Conservation (phyloP, 495 filamentous ascomycete genomes). For the Aspergillus carlsbadensis region DNA sequence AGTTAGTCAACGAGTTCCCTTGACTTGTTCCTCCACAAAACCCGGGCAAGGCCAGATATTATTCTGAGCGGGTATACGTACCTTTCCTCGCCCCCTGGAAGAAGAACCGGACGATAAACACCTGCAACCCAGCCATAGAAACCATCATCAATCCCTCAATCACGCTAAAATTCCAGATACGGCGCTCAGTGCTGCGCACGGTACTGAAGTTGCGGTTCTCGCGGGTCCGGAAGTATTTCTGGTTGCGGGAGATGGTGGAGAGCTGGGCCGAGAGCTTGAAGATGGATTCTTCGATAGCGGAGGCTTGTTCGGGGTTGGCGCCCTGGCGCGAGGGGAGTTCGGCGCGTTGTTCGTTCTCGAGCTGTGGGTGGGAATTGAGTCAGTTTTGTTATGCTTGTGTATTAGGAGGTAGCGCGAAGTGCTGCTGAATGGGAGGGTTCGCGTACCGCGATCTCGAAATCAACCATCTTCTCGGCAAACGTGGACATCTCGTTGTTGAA, state of each 20-base stretch:
- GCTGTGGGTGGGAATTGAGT: conserved; percentile 46
- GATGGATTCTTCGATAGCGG: conserved; percentile 89
- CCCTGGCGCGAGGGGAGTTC: conserved; percentile 89
- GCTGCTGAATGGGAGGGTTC: neutral
- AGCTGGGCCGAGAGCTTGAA: conserved; percentile 92
- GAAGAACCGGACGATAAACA: conserved; percentile 97
- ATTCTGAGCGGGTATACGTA: conserved; percentile 30
- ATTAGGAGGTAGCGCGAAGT: too few relatives aligned
- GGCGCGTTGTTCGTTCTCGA: conserved; percentile 86
- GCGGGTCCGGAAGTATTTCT: conserved; percentile 98
- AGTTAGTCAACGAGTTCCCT: too few relatives aligned
- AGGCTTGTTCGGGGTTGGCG: conserved; percentile 86
- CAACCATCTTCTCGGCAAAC: conserved; percentile 95
- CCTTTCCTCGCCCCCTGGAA: conserved; percentile 88
- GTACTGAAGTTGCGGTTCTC: conserved; percentile 99
- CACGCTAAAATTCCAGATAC: conserved; percentile 97
- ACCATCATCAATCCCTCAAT: conserved; percentile 91
- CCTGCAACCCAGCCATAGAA: conserved; percentile 94
- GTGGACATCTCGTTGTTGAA: conserved; percentile 99
- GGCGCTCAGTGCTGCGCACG: conserved; percentile 88
- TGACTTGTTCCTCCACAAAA: conserved; percentile 1
- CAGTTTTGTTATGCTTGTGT: neutral
- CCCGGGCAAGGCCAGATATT: neutral
- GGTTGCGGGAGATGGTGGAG: conserved; percentile 95
- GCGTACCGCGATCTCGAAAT: conserved; percentile 95